Evolutionary conservation across 176 grass and related monocot species (phyloP).

Genomic region (Alloteropsis semialata): DNA sequence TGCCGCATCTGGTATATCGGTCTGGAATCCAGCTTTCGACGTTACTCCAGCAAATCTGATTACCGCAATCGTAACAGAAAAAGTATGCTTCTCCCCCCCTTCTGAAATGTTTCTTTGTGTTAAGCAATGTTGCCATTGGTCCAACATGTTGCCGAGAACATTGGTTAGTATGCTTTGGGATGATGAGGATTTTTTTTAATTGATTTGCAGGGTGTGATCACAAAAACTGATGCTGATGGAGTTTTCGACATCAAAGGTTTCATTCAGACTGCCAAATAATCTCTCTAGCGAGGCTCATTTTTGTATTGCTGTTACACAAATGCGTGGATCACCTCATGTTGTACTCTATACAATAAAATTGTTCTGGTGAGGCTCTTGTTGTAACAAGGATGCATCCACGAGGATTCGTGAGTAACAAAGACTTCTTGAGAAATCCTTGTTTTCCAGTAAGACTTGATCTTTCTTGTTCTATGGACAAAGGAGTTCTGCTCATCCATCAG

Average conservation of each 20-base stretch:
- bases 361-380: neutral
- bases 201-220: slow-evolving; percentile 79
- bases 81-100: slow-evolving; percentile 37
- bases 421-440: neutral
- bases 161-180: neutral
- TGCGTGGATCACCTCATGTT: neutral
- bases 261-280: slow-evolving; percentile 46
- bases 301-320: slow-evolving; percentile 11
- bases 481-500: no score
- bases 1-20: slow-evolving; percentile 67
- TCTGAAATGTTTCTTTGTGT: neutral
- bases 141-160: neutral
- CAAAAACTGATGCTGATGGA: slow-evolving; percentile 47
- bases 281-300: neutral
- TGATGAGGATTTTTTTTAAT: neutral
- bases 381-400: neutral
- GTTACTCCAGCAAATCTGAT: slow-evolving; percentile 85
- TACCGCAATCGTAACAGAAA: slow-evolving; percentile 92
- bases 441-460: neutral
- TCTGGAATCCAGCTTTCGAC: slow-evolving; percentile 97
- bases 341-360: slow-evolving; percentile 13
- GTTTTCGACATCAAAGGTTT: slow-evolving; percentile 76
- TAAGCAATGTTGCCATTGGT: neutral
- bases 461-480: no score
- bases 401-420: neutral